phyloP scores from a whole-genome alignment of 257 asterid genomes.

The Thymus mandschuricus region DNA sequence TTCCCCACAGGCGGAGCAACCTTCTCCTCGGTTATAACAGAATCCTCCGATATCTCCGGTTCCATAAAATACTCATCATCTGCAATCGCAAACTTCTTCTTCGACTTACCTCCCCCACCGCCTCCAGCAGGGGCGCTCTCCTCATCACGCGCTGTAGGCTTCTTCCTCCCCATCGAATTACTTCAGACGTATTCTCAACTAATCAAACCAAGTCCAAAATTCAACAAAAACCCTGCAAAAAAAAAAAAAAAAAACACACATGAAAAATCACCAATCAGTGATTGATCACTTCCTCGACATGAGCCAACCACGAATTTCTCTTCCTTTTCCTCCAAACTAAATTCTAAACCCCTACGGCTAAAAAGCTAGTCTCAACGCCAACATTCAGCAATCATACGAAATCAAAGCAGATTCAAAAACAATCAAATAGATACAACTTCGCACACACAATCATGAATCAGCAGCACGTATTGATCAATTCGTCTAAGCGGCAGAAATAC shows the following conservation, averaged over 20 bases:
- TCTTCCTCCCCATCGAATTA: constrained; percentile 82
- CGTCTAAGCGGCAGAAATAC: neutral
- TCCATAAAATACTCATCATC: constrained; percentile 80
- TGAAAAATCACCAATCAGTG: constrained; percentile 13
- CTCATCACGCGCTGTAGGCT: constrained; percentile 56
- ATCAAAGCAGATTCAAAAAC: constrained; percentile 15
- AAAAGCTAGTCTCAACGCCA: constrained; percentile 1
- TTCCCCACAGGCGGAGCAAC: constrained; percentile 42
- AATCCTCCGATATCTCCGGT: constrained; percentile 67
- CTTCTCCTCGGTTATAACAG: constrained; percentile 56
- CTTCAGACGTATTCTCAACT: constrained; percentile 37
- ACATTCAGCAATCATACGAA: neutral
- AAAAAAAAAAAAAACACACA: no score
- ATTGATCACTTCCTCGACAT: constrained; percentile 21
- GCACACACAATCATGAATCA: constrained; percentile 24
- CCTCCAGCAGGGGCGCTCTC: constrained; percentile 48
- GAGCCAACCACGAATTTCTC: neutral
- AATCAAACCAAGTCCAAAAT: constrained; percentile 26
- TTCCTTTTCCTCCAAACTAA: neutral
- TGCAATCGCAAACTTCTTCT: constrained; percentile 65
- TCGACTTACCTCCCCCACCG: constrained; percentile 66
- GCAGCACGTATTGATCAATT: constrained; percentile 15
- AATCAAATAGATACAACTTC: neutral
- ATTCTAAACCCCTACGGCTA: neutral
- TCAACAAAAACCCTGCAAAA: constrained; percentile 37